phyloP scores from a whole-genome alignment of 163 green algal species.

The Smithsoniella earleae region DNA sequence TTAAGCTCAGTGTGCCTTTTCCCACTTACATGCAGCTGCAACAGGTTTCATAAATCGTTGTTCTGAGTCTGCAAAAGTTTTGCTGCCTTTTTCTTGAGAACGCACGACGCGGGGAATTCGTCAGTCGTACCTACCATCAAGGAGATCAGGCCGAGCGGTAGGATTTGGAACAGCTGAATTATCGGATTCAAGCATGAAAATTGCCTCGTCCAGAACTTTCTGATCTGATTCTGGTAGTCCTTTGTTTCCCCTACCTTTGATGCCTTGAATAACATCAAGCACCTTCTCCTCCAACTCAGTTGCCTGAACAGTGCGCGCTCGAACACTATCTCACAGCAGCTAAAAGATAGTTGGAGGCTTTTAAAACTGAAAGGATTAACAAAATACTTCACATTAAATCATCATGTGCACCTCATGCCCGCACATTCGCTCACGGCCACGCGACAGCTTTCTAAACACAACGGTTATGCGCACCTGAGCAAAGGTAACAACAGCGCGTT shows the following conservation, averaged over 20 bases:
- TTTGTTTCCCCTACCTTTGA: slow-evolving; percentile 43
- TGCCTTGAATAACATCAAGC: slow-evolving; percentile 34
- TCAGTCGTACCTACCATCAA: neutral
- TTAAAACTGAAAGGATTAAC: no score
- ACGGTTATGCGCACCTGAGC: no score
- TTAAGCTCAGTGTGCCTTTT: neutral
- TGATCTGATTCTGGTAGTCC: slow-evolving; percentile 40
- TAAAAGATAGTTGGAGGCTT: no score
- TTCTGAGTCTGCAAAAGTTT: neutral
- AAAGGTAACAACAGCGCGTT: no score
- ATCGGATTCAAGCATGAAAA: slow-evolving; percentile 40
- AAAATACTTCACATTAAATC: no score
- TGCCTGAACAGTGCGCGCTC: no score
- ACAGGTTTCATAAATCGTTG: neutral
- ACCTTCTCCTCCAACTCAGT: slow-evolving; percentile 15
- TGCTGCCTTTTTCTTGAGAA: no score
- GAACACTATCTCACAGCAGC: no score
- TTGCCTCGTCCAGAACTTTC: slow-evolving; percentile 38
- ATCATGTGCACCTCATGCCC: no score
- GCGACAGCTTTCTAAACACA: no score
- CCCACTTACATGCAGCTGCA: neutral
- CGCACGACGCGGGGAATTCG: neutral
- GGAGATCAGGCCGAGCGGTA: neutral
- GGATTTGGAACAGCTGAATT: slow-evolving; percentile 38
- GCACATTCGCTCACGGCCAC: no score